Base-by-base conservation (phyloP, 306 rosid genomes). In the Boehmeria nivea region DNA sequence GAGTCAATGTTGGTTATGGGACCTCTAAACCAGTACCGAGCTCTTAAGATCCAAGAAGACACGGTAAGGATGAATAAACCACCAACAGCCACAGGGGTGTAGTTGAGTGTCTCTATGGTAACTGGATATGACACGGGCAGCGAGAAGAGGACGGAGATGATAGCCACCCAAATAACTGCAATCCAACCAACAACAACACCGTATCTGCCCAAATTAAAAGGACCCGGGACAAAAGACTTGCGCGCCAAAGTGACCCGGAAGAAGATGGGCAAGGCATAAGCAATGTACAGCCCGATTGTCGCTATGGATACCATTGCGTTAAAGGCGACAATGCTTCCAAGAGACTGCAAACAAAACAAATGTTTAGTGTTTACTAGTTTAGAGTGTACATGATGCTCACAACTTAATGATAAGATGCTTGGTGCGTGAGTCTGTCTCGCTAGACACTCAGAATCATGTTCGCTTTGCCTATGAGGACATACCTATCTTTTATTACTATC, bases 241-340 rank as follows among this genome's bases (percentile, higher is more conserved):
- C 36, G 71, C 21, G 99, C 95, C 83, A 91, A 59, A 17, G 95
- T 91, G 57, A 91, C 95, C 60, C 95, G 79, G 34, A 84, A 81
- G 76, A 87, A 85, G 66, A 91, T 91, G 26, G 99, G 99, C 6
- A 91, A 34, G 14, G 94, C 99, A 79, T 91, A 91, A 21, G 89
- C 94, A 71, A 91, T 91, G 59, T 87, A 91, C 47, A 87, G 82
- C 38, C 96, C 99, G 38, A 91, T 85, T 3, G 82, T 85, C 61
- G 96, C 94, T 64, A 91, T 83, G 22, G 99, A 91, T 27, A 91
- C 95, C 99, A 91, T 91, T 26, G 99, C 99, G 13, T 83, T 70
- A 67, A 87, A 91, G 46, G 99, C 99, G 53, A 91, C 99, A 12
- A 67, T 59, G 80, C 99, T 91, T 66, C 99, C 99, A 55, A 91